These are phyloP conservation scores for Amphicarpaea edgeworthii DNA, from an alignment of 306 rosid genomes.

Conservation along the genomic window DNA sequence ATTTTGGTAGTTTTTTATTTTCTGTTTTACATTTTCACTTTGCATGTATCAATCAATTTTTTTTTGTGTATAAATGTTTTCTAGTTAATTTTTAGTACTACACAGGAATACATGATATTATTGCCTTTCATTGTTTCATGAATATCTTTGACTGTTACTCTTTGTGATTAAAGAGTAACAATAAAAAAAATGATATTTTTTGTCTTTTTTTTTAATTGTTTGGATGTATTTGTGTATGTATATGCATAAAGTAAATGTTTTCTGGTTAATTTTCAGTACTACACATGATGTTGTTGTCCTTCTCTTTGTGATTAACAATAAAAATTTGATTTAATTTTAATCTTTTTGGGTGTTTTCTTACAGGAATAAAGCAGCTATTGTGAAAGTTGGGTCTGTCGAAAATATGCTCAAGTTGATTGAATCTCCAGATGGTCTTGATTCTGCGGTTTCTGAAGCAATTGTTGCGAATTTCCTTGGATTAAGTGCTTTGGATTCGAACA, in stretches of 20 bases:
- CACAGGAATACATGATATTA: background rate
- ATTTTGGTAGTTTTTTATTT: slow-evolving; percentile 5
- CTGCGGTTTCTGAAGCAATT: slow-evolving; percentile 80
- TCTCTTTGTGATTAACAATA: background rate
- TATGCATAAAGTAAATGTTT: too few relatives aligned
- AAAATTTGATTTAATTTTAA: background rate
- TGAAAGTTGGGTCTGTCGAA: slow-evolving; percentile 88
- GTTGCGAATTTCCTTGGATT: slow-evolving; percentile 89
- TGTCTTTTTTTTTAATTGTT: background rate
- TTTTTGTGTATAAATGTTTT: background rate
- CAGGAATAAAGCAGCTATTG: slow-evolving; percentile 97
- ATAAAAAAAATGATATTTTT: too few relatives aligned
- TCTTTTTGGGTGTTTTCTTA: background rate
- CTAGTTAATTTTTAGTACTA: background rate
- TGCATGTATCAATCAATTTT: slow-evolving; percentile 5
- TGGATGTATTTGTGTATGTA: too few relatives aligned
- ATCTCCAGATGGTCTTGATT: slow-evolving; percentile 55
- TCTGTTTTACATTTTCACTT: background rate
- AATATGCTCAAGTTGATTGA: slow-evolving; percentile 87
- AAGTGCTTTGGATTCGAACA: slow-evolving; percentile 93
- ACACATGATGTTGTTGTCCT: background rate
- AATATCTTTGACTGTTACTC: background rate
- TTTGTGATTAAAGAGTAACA: too few relatives aligned
- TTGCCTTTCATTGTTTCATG: background rate
- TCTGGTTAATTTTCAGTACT: background rate